phyloP scores from a whole-genome alignment of 768 basidiomycete species.

The Coprinellus micaceus region DNA sequence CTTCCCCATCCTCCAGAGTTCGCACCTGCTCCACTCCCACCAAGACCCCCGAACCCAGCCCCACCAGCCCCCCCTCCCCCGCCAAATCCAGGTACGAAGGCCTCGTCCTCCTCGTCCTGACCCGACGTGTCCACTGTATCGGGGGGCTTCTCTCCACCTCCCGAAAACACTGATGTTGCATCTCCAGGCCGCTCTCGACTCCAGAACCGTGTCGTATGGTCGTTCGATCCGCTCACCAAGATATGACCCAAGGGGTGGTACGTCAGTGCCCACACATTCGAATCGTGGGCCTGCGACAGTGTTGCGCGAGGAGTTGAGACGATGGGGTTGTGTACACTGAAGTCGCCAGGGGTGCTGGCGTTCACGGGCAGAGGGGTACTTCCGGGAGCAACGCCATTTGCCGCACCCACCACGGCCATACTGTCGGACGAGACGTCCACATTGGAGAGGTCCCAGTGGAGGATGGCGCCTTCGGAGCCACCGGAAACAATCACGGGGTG shows the following conservation, averaged over 20 bases:
- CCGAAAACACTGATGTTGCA: slow-evolving; percentile 68
- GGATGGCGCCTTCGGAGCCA: slow-evolving; percentile 88
- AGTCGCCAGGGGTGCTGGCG: slow-evolving; percentile 39
- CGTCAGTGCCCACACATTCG: slow-evolving; percentile 92
- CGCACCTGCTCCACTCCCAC: slow-evolving; percentile 24
- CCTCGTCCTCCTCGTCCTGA: slow-evolving; percentile 72
- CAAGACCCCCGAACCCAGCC: slow-evolving; percentile 19
- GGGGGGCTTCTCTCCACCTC: slow-evolving; percentile 82
- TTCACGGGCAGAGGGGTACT: slow-evolving; percentile 32
- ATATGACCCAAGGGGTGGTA: slow-evolving; percentile 96
- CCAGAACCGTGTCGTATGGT: slow-evolving; percentile 99
- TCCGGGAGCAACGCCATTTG: no score
- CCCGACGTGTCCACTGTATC: slow-evolving; percentile 55
- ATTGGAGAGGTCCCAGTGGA: slow-evolving; percentile 87
- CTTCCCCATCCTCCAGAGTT: slow-evolving; percentile 28
- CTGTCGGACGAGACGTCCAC: slow-evolving; percentile 5
- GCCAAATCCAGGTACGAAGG: slow-evolving; percentile 72
- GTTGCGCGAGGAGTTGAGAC: slow-evolving; percentile 67
- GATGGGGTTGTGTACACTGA: slow-evolving; percentile 13
- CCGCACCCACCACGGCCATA: not conserved
- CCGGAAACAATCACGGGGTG: slow-evolving; percentile 92
- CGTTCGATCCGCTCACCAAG: slow-evolving; percentile 91
- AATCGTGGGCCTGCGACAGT: slow-evolving; percentile 96
- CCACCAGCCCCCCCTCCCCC: slow-evolving; percentile 31
- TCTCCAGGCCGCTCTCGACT: slow-evolving; percentile 88